phyloP scores from a whole-genome alignment of 208 protist genomes.

The Perkinsela sp. region DNA sequence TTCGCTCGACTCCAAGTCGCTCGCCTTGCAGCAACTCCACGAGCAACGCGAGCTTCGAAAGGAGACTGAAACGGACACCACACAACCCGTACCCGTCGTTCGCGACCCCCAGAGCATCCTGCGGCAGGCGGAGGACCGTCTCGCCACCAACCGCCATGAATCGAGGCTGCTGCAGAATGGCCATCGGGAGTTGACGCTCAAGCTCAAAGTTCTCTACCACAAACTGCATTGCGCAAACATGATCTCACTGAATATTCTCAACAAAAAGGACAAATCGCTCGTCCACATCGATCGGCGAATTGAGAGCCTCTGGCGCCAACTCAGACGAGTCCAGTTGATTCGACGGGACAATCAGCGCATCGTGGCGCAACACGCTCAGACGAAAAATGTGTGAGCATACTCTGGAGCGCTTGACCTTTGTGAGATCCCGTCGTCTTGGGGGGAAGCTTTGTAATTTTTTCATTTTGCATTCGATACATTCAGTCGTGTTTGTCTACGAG shows the following conservation, averaged over 20 bases:
- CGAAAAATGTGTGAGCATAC: too few relatives aligned
- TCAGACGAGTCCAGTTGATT: background rate
- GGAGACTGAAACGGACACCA: background rate
- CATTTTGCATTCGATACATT: too few relatives aligned
- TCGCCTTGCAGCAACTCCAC: background rate
- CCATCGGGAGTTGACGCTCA: background rate
- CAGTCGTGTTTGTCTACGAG: too few relatives aligned
- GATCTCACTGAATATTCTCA: background rate
- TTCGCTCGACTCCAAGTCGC: background rate
- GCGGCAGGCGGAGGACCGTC: background rate
- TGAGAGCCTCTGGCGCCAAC: background rate
- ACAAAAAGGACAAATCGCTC: background rate
- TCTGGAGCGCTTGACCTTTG: too few relatives aligned
- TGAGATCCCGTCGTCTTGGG: too few relatives aligned
- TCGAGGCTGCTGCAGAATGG: background rate
- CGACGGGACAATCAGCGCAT: background rate
- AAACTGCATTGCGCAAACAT: background rate
- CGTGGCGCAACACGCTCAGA: too few relatives aligned
- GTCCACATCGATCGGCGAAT: background rate
- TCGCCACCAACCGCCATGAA: background rate
- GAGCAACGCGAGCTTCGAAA: background rate
- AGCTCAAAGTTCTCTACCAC: background rate
- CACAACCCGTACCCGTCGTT: background rate
- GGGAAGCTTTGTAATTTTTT: too few relatives aligned
- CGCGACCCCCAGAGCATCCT: background rate